Percentiles rank a stretch among this genome's conserved stretches.
Evolutionary conservation across 2,329 filamentous ascomycete genomes (phyloP).

Genomic region (Ophiocordyceps camponoti-rufipedis): DNA sequence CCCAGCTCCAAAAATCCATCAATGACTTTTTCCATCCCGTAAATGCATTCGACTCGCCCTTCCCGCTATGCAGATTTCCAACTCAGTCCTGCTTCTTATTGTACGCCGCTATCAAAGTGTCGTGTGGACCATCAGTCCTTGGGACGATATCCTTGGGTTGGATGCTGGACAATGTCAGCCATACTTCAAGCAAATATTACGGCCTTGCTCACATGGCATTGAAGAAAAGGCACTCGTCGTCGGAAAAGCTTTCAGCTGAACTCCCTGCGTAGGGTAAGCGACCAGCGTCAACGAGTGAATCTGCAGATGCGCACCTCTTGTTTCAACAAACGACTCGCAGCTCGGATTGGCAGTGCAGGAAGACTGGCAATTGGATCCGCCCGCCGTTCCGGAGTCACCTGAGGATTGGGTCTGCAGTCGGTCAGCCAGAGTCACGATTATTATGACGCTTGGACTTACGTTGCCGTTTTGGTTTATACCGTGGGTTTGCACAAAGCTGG

Average conservation of each 20-base stretch:
- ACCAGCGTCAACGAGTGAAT: too few species aligned
- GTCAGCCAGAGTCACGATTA: not conserved
- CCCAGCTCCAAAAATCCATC: too few species aligned
- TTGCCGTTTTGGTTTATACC: not conserved
- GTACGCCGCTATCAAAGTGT: conserved; percentile 3
- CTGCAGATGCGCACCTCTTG: conserved; percentile 1
- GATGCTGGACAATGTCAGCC: conserved; percentile 1
- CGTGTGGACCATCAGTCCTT: not conserved
- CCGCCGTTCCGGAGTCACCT: not conserved
- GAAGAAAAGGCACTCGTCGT: conserved; percentile 3
- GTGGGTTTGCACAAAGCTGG: conserved; percentile 1
- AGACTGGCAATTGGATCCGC: conserved; percentile 5
- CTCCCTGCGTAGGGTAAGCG: not conserved
- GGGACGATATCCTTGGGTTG: conserved; percentile 1
- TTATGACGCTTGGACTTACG: not conserved
- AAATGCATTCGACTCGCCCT: not conserved
- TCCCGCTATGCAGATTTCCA: too few species aligned
- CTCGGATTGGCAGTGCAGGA: conserved; percentile 2
- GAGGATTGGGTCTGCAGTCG: not conserved
- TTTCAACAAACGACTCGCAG: conserved; percentile 4
- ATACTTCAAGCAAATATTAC: not conserved
- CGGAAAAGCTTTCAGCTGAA: not conserved
- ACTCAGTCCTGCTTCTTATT: not conserved
- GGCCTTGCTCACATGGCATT: conserved; percentile 2
- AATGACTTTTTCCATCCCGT: not conserved